Evolutionary conservation across 2,329 filamentous ascomycete species (phyloP), one percentile per base, ranked within the genome.

Genomic region (Hysterium pulicare): DNA sequence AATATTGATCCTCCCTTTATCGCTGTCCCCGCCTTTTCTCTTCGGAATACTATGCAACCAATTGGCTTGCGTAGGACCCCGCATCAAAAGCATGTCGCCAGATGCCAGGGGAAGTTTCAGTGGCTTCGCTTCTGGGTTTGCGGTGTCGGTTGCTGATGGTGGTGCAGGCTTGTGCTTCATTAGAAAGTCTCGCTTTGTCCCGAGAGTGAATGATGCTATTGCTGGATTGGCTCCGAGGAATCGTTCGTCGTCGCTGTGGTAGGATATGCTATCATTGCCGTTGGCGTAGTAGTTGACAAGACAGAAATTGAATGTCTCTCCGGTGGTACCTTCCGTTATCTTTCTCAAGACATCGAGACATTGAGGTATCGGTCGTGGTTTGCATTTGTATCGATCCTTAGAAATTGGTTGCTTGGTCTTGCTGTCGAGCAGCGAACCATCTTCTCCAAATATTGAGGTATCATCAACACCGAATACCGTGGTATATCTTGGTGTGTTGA

Each of bases 281-380:
- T 78, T 79, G n/a, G 83, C 83, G 58, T 91, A 91, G 68, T 91
- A 91, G 58, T 91, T 91, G 4, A 91, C 84, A 1, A 91, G 74
- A 46, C 83, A 86, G 60, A 90, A 88, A 59, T 91, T 91, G 67
- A 85, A 91, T 1, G 59, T 74, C 55, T 79, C 78, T n/a, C 75
- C 76, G 1, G 84, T 87, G 0, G 79, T 78, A 4, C 75, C 72
- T 63, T 91, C 84, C 1, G 84, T 81, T 8, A 80, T 73, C 24
- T 64, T 68, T 8, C 82, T 77, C 6, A 91, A 73, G 5, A 73
- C 64, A 30, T 87, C 78, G 0, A 91, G 74, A 53, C 85, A 89
- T 41, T 76, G 67, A 0, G 87, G 87, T 1, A 90, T 78, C 1
- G 86, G 87, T 0, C 86, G 77, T 0, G 87, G 87, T 0, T 69